These are phyloP conservation scores for Amylostereum areolatum DNA, from an alignment of 1,284 basidiomycete genomes.

Conservation along the genomic window DNA sequence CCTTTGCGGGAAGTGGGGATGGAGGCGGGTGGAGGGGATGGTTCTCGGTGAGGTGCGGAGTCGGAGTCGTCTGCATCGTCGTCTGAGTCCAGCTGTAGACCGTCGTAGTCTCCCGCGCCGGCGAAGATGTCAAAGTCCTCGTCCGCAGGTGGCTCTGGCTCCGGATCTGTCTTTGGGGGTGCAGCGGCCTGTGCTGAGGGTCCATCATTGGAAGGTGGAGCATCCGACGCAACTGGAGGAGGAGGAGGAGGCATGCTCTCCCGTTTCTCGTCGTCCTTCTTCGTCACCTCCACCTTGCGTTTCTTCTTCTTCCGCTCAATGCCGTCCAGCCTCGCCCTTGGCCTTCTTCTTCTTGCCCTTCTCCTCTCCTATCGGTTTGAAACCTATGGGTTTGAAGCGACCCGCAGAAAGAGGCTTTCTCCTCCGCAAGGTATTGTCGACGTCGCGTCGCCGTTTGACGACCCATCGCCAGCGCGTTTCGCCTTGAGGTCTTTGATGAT, in stretches of 20 bases:
- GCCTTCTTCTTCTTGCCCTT: conserved; percentile 26
- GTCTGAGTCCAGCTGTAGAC: conserved; percentile 55
- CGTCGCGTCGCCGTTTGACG: conserved; percentile 11
- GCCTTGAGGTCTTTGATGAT: conserved; percentile 69
- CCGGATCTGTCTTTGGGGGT: conserved; percentile 15
- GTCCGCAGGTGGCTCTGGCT: conserved; percentile 29
- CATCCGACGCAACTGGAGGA: conserved; percentile 14
- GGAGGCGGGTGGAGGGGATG: neutral
- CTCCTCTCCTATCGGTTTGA: conserved; percentile 51
- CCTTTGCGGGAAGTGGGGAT: conserved; percentile 5
- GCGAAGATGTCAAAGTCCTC: conserved; percentile 80
- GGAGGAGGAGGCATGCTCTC: neutral
- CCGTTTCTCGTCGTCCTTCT: conserved; percentile 13
- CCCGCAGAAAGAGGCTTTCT: conserved; percentile 39
- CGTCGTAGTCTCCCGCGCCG: conserved; percentile 79
- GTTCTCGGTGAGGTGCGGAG: conserved; percentile 4
- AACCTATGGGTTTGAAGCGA: conserved; percentile 80
- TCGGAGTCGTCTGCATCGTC: conserved; percentile 39
- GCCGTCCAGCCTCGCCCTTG: conserved; percentile 17
- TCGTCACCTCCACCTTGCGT: conserved; percentile 21
- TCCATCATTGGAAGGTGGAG: conserved; percentile 8
- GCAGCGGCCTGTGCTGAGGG: conserved; percentile 6
- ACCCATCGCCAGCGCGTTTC: conserved; percentile 32
- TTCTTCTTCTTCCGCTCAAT: conserved; percentile 31
- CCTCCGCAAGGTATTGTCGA: conserved; percentile 42